Conservation (phyloP, 768 basidiomycete genomes). For the Boletus subcaerulescens region DNA sequence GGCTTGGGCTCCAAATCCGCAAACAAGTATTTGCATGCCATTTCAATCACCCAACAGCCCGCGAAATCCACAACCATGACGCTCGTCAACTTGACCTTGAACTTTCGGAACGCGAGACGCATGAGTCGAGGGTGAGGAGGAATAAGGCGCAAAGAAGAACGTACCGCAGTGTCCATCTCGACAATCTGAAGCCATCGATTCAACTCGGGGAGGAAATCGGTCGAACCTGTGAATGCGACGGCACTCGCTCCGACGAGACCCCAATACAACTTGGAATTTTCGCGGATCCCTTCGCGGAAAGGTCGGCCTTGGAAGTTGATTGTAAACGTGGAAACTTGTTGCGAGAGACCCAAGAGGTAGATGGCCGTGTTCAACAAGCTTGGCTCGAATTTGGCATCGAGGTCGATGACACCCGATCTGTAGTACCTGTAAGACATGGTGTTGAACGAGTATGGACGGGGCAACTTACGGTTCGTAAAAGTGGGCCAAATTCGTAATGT, state of each 20-base stretch:
- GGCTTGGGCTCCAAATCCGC: conserved; percentile 83
- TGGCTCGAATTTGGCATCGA: conserved; percentile 96
- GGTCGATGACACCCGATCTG: conserved; percentile 75
- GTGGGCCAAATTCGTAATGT: conserved; percentile 88
- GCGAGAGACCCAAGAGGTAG: conserved; percentile 90
- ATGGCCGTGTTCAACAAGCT: conserved; percentile 94
- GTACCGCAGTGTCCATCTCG: conserved; percentile 74
- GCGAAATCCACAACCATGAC: conserved; percentile 87
- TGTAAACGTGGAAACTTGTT: conserved; percentile 97
- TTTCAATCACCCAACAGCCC: conserved; percentile 85
- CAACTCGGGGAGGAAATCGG: conserved; percentile 92
- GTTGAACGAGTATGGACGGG: not conserved
- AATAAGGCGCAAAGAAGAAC: conserved; percentile 29
- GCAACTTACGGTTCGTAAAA: conserved; percentile 68
- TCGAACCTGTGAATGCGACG: conserved; percentile 92
- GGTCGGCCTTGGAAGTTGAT: conserved; percentile 99
- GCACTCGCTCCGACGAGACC: conserved; percentile 85
- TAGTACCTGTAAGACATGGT: not conserved
- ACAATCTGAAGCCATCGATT: conserved; percentile 97
- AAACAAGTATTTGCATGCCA: conserved; percentile 79
- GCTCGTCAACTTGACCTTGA: conserved; percentile 73
- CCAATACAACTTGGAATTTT: conserved; percentile 91
- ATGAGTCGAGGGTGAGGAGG: not conserved
- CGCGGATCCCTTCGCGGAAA: conserved; percentile 96
- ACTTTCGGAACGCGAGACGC: conserved; percentile 43